phyloP scores from a whole-genome alignment of 768 basidiomycete species.

The Pleurotus salmoneostramineus region DNA sequence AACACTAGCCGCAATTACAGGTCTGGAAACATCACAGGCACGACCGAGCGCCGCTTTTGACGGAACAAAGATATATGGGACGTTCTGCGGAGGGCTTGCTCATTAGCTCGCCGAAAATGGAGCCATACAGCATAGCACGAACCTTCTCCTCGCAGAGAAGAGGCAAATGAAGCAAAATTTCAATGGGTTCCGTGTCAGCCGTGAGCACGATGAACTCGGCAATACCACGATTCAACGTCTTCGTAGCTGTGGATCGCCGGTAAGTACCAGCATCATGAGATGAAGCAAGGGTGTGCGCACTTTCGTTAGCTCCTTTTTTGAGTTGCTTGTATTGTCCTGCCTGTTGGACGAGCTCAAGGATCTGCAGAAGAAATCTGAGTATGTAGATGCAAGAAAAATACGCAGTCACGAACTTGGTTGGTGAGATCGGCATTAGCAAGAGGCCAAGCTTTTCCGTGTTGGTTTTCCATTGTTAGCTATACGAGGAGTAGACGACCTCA shows the following conservation, averaged over 20 bases:
- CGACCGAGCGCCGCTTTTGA: slow-evolving; percentile 94
- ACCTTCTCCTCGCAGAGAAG: slow-evolving; percentile 98
- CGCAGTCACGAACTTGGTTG: slow-evolving; percentile 63
- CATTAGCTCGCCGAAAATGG: background rate
- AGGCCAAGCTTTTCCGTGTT: slow-evolving; percentile 83
- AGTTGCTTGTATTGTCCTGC: slow-evolving; percentile 97
- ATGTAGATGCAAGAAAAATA: background rate
- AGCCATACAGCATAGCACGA: slow-evolving; percentile 8
- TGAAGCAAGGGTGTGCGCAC: slow-evolving; percentile 31
- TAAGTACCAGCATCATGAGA: background rate
- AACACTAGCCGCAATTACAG: slow-evolving; percentile 93
- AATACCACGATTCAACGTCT: slow-evolving; percentile 96
- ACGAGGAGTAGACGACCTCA: slow-evolving; percentile 56
- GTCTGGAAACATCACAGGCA: slow-evolving; percentile 92
- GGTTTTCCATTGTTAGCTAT: slow-evolving; percentile 50
- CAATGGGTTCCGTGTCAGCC: slow-evolving; percentile 94
- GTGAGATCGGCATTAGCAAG: slow-evolving; percentile 82
- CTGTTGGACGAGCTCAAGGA: slow-evolving; percentile 93
- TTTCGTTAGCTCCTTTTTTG: slow-evolving; percentile 99
- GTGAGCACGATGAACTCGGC: slow-evolving; percentile 98
- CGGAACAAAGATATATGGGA: slow-evolving; percentile 93
- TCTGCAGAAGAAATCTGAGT: slow-evolving; percentile 40
- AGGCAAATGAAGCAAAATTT: slow-evolving; percentile 95
- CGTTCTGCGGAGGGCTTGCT: slow-evolving; percentile 56
- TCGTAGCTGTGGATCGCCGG: slow-evolving; percentile 63